Percentiles rank a stretch among this genome's conserved stretches.
phyloP scores from a whole-genome alignment of 2,329 filamentous ascomycete species.

The Botrytis sinoallii region DNA sequence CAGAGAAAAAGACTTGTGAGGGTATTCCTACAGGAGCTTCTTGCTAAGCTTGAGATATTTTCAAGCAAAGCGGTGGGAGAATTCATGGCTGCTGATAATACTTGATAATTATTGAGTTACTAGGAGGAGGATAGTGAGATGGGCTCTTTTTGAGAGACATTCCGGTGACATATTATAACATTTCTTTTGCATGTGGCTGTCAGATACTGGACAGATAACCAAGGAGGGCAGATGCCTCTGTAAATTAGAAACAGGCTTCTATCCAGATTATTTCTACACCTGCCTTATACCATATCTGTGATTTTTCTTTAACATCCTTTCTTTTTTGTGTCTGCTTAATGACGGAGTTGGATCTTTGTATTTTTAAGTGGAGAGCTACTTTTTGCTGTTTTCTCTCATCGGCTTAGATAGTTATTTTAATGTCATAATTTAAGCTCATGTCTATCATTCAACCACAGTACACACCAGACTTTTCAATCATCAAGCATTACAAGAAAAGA shows the following conservation, averaged over 20 bases:
- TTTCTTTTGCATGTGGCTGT: background rate
- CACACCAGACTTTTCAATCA: no score
- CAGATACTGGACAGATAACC: background rate
- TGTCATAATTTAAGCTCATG: no score
- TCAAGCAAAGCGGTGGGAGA: rapidly evolving
- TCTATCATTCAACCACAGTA: no score
- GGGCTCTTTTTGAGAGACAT: background rate
- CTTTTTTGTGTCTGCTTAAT: no score
- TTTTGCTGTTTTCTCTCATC: no score
- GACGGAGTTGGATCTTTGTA: no score
- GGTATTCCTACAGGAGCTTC: constrained; percentile 37
- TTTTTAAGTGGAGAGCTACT: no score
- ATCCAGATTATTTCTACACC: background rate
- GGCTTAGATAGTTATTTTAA: no score
- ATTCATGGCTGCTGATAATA: background rate
- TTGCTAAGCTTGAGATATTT: constrained; percentile 21
- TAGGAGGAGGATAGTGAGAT: background rate
- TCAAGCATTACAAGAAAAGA: no score
- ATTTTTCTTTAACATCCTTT: no score
- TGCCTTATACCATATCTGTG: no score
- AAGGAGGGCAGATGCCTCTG: background rate
- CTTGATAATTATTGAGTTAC: background rate
- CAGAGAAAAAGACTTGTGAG: constrained; percentile 42
- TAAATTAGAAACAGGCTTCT: background rate
- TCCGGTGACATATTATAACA: rapidly evolving